Percentiles rank a stretch among this genome's conserved stretches.
phyloP scores from a whole-genome alignment of 2,329 filamentous ascomycete genomes.

The Dryadomyces quercus-mongolicae region DNA sequence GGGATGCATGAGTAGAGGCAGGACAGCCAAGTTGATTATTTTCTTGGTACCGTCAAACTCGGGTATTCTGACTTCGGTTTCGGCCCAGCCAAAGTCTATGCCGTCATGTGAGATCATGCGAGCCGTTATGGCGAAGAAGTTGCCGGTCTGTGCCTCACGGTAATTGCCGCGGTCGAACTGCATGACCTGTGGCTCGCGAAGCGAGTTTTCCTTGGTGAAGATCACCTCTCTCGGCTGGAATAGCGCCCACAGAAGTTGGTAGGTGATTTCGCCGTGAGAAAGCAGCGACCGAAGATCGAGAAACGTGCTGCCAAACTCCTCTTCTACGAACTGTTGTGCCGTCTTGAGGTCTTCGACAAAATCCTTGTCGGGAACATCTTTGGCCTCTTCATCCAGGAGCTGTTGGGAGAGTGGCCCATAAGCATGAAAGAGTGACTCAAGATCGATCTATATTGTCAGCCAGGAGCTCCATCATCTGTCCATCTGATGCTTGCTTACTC shows the following conservation, averaged over 20 bases:
- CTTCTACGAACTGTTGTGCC: constrained; percentile 13
- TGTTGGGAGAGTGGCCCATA: neutral
- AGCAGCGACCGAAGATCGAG: neutral
- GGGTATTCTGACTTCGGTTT: constrained; percentile 22
- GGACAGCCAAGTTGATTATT: constrained; percentile 30
- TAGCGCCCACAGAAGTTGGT: constrained; percentile 40
- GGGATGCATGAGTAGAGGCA: constrained; percentile 31
- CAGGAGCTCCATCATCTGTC: neutral
- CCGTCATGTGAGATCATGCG: constrained; percentile 36
- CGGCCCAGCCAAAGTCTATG: constrained; percentile 29
- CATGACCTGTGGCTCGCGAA: constrained; percentile 21
- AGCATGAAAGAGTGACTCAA: neutral
- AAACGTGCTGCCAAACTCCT: neutral
- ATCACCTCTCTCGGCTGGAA: constrained; percentile 34
- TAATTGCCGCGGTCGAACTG: neutral
- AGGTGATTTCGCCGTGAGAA: constrained; percentile 20
- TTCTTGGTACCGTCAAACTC: constrained; percentile 31
- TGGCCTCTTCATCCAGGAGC: neutral
- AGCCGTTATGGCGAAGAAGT: constrained; percentile 21
- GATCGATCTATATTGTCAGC: neutral
- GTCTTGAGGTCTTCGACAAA: constrained; percentile 17
- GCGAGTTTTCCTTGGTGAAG: constrained; percentile 19
- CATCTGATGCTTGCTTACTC: neutral
- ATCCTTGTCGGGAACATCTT: constrained; percentile 11
- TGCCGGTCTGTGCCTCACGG: neutral